Conservation (phyloP, 148 eudicot genomes). For the Persicaria maculosa region DNA sequence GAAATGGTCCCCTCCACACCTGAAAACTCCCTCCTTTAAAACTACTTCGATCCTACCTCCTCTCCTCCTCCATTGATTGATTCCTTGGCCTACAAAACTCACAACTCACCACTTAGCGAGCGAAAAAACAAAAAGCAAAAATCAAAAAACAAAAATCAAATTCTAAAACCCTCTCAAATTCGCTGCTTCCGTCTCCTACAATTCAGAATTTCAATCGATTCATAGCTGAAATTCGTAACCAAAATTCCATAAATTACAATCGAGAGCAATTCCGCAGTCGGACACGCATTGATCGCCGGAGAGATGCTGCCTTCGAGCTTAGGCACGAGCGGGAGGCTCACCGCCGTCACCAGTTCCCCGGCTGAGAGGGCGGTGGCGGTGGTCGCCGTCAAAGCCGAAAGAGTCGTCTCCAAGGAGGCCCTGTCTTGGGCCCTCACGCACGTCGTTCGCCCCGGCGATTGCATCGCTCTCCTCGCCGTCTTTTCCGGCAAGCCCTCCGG, state of each 20-base stretch:
- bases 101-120: background rate
- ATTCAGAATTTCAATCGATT: background rate
- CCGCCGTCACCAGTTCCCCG: conserved; percentile 19
- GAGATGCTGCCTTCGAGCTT: conserved; percentile 28
- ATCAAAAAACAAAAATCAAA: background rate
- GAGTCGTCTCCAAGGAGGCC: conserved; percentile 48
- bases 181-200: conserved; percentile 6
- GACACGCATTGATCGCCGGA: background rate
- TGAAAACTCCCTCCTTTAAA: background rate
- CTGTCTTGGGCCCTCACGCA: conserved; percentile 83
- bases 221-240: background rate
- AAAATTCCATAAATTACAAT: background rate
- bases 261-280: background rate
- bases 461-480: conserved; percentile 72
- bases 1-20: conserved; percentile 1
- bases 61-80: background rate
- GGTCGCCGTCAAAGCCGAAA: conserved; percentile 78
- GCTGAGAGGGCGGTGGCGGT: conserved; percentile 37
- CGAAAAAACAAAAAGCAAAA: background rate
- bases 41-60: background rate
- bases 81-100: conserved; percentile 4
- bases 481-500: conserved; percentile 37
- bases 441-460: conserved; percentile 65
- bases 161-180: background rate
- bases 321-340: conserved; percentile 26